A percentile compares a stretch with the other conserved stretches of the same genome.
Conservation (phyloP, 1,139 yeast genomes). For the Candida albicans region DNA sequence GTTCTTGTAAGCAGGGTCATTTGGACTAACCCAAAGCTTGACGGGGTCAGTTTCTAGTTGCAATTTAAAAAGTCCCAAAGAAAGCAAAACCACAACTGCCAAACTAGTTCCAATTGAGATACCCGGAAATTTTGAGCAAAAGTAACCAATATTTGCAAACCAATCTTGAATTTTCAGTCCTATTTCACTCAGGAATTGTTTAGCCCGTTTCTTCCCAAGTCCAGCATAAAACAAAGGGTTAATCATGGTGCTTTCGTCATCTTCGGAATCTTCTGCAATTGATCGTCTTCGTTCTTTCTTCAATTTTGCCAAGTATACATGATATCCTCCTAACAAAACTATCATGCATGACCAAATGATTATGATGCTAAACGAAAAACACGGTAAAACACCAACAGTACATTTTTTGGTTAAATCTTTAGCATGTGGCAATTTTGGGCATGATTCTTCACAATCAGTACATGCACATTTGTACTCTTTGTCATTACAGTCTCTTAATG, state of each 20-base stretch:
- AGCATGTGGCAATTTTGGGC: conserved; percentile 64
- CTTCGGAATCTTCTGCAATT: conserved; percentile 16
- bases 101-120: conserved; percentile 50
- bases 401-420: conserved; percentile 42
- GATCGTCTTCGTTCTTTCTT: conserved; percentile 12
- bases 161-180: conserved; percentile 21
- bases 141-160: conserved; percentile 50
- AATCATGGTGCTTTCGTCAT: conserved; percentile 21
- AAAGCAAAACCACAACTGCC: conserved; percentile 43
- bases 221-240: conserved; percentile 17
- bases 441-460: conserved; percentile 79
- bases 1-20: conserved; percentile 69
- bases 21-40: conserved; percentile 84
- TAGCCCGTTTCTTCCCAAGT: conserved; percentile 11
- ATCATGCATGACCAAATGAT: conserved; percentile 46
- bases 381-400: conserved; percentile 62
- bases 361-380: conserved; percentile 67
- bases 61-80: conserved; percentile 54
- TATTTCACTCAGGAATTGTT: conserved; percentile 16
- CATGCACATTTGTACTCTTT: conserved; percentile 79
- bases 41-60: conserved; percentile 78
- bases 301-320: conserved; percentile 29
- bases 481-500: conserved; percentile 60
- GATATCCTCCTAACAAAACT: conserved; percentile 38
- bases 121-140: conserved; percentile 61